Evolutionary conservation across 805 yeast genomes (phyloP), one percentile per base, ranked within the genome.

Genomic region (Candida sanyiensis): DNA sequence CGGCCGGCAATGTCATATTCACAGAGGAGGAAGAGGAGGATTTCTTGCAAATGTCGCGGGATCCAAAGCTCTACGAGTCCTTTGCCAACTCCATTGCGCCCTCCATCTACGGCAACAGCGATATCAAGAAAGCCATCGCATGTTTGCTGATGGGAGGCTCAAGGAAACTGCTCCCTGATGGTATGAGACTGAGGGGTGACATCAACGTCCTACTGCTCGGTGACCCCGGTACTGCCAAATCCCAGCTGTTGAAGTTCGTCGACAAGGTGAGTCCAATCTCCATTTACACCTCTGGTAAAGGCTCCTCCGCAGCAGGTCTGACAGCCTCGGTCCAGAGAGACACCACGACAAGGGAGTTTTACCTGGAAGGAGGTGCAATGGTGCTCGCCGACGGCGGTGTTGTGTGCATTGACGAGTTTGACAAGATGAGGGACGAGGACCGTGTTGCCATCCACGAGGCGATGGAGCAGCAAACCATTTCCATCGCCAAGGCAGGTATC

Each of bases 341-440:
- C 59, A 72, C 86, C 2, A 68, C 70, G 18, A 84, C 96, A 0
- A 69, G 96, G 47, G 98, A 93, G 52, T 93, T 90, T 60, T 90
- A 85, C 59, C 68, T 93, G 38, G 99, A 93, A 72, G 98, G 99
- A 44, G 99, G 99, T 63, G 99, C 99, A 7, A 89, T 93, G 97
- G 98, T 93, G n/a, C 69, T 93, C 36, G 98, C 99, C 0, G 98
- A 93, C 65, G 97, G 97, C 28, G 99, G 99, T 49, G 97, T 93
- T 36, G 97, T 90, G 34, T 93, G 97, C 72, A 93, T 93, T 56
- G 99, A 93, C 69, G 99, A 93, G 72, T 93, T 93, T 58, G 99
- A 93, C 62, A 93, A 93, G 69, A 93, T 93, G 99, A 74, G 97
- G 59, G 99, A 93, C 56, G 97, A 93, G 59, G 98, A 93, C 63